These are phyloP conservation scores for Lactifluus hygrophoroides DNA, from an alignment of 768 basidiomycete genomes.

Conservation along the genomic window DNA sequence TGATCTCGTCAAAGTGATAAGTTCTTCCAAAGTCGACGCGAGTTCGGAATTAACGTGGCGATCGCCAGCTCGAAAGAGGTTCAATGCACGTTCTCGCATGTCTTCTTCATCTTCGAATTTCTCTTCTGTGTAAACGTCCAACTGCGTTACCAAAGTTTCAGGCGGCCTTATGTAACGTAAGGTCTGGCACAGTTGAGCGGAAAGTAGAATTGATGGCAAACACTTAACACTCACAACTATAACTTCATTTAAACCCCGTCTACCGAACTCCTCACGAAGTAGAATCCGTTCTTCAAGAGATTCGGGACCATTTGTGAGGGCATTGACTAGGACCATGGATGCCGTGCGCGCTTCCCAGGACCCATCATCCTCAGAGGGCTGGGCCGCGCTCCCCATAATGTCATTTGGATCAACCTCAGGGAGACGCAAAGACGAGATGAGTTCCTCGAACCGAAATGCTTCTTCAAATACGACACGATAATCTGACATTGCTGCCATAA, in stretches of 20 bases:
- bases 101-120: slow-evolving; percentile 88
- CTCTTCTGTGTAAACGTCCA: slow-evolving; percentile 79
- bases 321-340: slow-evolving; percentile 71
- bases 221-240: slow-evolving; percentile 55
- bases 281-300: slow-evolving; percentile 69
- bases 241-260: slow-evolving; percentile 75
- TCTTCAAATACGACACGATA: slow-evolving; percentile 65
- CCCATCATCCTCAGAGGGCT: slow-evolving; percentile 44
- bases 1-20: slow-evolving; percentile 51
- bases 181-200: slow-evolving; percentile 36
- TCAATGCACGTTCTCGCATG: slow-evolving; percentile 56
- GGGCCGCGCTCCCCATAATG: slow-evolving; percentile 8
- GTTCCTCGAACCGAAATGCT: slow-evolving; percentile 68
- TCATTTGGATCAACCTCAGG: slow-evolving; percentile 38
- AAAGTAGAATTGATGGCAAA: not conserved
- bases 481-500: slow-evolving; percentile 74
- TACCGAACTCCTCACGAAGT: slow-evolving; percentile 73
- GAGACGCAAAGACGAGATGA: slow-evolving; percentile 55
- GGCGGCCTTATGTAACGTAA: slow-evolving; percentile 71
- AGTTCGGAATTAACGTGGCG: slow-evolving; percentile 36
- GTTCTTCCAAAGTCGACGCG: slow-evolving; percentile 47
- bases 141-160: slow-evolving; percentile 66
- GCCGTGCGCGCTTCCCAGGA: slow-evolving; percentile 77
- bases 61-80: slow-evolving; percentile 26
- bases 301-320: slow-evolving; percentile 67